These are phyloP conservation scores for Colletotrichum echinochloae DNA, from an alignment of 2,329 filamentous ascomycete species.

Conservation along the genomic window DNA sequence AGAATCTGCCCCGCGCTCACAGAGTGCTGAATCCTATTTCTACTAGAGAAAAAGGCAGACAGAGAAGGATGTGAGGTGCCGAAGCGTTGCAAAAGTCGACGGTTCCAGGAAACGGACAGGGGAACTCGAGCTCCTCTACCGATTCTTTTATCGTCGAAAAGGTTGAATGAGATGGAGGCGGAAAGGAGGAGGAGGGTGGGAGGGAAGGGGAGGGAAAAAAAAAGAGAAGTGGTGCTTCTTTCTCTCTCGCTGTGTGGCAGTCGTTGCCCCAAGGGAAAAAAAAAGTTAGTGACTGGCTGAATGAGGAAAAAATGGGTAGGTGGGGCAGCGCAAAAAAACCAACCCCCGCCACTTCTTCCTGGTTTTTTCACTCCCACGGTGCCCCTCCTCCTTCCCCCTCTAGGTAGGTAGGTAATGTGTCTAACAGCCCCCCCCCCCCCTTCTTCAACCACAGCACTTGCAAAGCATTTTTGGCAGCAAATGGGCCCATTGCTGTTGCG, in stretches of 20 bases:
- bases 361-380: slow-evolving; percentile 7
- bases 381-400: neutral
- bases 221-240: slow-evolving; percentile 41
- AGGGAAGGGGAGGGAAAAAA: slow-evolving; percentile 37
- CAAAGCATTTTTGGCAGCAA: slow-evolving; percentile 11
- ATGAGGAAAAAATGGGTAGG: slow-evolving; percentile 42
- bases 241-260: slow-evolving; percentile 30
- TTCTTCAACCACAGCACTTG: slow-evolving; percentile 11
- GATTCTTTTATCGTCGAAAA: slow-evolving; percentile 53
- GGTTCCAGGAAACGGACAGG: slow-evolving; percentile 54
- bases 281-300: slow-evolving; percentile 40
- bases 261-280: slow-evolving; percentile 30
- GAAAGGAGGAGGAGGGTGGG: slow-evolving; percentile 26
- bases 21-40: slow-evolving; percentile 39
- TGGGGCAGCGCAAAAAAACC: slow-evolving; percentile 46
- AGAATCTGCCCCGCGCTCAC: slow-evolving; percentile 45
- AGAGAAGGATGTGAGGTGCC: slow-evolving; percentile 36
- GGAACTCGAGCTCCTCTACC: slow-evolving; percentile 52
- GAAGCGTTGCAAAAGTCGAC: slow-evolving; percentile 48
- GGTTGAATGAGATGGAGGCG: slow-evolving; percentile 38
- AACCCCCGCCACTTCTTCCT: slow-evolving; percentile 43
- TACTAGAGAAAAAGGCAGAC: slow-evolving; percentile 39
- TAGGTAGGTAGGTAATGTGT: too few species aligned
- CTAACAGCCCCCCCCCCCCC: neutral
- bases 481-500: neutral